These are phyloP conservation scores for Tephrocybe sp. DNA, from an alignment of 768 basidiomycete genomes.

Conservation along the genomic window DNA sequence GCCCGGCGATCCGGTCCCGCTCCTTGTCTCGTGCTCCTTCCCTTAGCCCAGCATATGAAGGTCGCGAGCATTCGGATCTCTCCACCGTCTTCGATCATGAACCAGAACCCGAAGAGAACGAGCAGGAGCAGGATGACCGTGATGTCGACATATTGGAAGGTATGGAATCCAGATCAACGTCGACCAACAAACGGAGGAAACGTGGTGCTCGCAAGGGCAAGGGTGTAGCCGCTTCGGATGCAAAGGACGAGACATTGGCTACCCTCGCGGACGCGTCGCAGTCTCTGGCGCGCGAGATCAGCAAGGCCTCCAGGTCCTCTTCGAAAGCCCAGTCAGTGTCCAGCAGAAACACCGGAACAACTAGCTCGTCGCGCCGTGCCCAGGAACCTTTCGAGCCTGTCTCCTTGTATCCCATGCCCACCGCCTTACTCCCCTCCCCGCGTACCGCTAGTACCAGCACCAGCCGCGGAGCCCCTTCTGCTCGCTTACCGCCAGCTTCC, in stretches of 20 bases:
- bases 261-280: constrained; percentile 82
- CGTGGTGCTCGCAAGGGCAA: constrained; percentile 86
- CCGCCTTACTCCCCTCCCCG: constrained; percentile 27
- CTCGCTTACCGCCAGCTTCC: constrained; percentile 17
- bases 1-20: constrained; percentile 53
- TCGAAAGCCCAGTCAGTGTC: constrained; percentile 34
- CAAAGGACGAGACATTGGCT: constrained; percentile 58
- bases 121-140: constrained; percentile 41
- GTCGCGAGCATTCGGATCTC: constrained; percentile 42
- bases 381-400: constrained; percentile 42
- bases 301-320: constrained; percentile 56
- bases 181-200: constrained; percentile 79
- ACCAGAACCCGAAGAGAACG: constrained; percentile 43
- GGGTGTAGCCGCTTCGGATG: constrained; percentile 41
- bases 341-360: constrained; percentile 24
- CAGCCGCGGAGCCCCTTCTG: constrained; percentile 17
- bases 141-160: constrained; percentile 34
- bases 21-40: constrained; percentile 66
- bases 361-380: constrained; percentile 23
- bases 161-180: constrained; percentile 58
- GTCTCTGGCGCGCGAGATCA: constrained; percentile 81
- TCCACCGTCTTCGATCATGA: constrained; percentile 59
- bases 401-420: constrained; percentile 44
- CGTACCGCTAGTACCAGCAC: constrained; percentile 21
- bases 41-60: constrained; percentile 49